phyloP scores from a whole-genome alignment of 2,329 filamentous ascomycete species.

The Didymella exigua region DNA sequence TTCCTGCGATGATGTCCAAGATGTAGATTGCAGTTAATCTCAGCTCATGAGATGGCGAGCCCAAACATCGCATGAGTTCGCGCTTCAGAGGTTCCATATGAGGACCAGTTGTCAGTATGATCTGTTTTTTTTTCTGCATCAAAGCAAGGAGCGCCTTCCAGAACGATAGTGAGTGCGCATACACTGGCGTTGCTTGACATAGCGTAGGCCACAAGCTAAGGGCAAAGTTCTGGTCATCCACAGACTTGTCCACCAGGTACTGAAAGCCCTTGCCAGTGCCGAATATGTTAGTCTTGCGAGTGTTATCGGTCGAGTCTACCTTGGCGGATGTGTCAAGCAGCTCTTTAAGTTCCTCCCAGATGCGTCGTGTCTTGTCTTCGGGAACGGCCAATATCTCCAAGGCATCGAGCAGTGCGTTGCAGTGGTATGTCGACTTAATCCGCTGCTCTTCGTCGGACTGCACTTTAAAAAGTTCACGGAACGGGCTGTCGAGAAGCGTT shows the following conservation, averaged over 20 bases:
- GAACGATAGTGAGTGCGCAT: conserved; percentile 58
- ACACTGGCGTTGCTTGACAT: conserved; percentile 68
- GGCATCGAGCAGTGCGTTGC: conserved; percentile 40
- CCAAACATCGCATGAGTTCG: conserved; percentile 74
- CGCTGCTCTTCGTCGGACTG: conserved; percentile 10
- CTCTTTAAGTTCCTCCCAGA: conserved; percentile 30
- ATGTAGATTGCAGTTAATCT: conserved; percentile 75
- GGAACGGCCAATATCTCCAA: conserved; percentile 30
- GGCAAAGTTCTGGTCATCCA: conserved; percentile 57
- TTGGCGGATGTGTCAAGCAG: conserved; percentile 28
- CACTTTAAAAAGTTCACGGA: conserved; percentile 59
- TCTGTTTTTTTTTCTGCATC: conserved; percentile 69
- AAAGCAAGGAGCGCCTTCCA: conserved; percentile 53
- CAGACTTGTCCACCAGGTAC: conserved; percentile 68
- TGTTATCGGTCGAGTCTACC: not conserved
- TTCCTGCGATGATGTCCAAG: conserved; percentile 63
- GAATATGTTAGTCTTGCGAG: conserved; percentile 55
- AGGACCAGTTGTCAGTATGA: conserved; percentile 55
- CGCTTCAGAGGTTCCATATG: conserved; percentile 67
- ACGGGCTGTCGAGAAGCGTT: conserved; percentile 66
- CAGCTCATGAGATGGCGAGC: conserved; percentile 74
- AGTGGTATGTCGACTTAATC: conserved; percentile 27
- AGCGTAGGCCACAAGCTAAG: conserved; percentile 66
- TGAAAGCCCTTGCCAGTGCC: conserved; percentile 77
- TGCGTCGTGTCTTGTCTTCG: conserved; percentile 24